Evolutionary conservation across 2,329 filamentous ascomycete genomes (phyloP).

Genomic region (Calonectria pseudoturangicola): DNA sequence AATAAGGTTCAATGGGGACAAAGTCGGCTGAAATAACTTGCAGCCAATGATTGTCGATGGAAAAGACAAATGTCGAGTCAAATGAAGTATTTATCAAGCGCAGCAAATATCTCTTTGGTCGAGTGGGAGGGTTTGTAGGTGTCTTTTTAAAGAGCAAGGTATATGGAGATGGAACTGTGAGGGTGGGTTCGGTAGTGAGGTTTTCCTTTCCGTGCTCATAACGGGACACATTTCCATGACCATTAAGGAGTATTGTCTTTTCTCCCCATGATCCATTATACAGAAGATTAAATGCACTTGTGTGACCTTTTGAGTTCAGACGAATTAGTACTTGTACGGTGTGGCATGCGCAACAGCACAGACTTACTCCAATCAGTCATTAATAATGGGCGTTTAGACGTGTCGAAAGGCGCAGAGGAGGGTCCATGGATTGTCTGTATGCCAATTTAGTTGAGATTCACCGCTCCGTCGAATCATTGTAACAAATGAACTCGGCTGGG

Average conservation of each 20-base stretch:
- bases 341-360: background rate
- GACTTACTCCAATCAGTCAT: constrained; percentile 50
- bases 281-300: constrained; percentile 41
- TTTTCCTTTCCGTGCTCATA: too few species aligned
- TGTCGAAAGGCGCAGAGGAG: constrained; percentile 45
- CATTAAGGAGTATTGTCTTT: constrained; percentile 48
- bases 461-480: too few species aligned
- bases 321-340: background rate
- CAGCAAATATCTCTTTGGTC: constrained; percentile 44
- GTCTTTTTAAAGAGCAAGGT: constrained; percentile 47
- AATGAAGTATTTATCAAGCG: constrained; percentile 50
- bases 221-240: constrained; percentile 36
- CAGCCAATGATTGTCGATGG: constrained; percentile 50
- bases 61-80: constrained; percentile 49
- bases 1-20: constrained; percentile 47
- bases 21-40: constrained; percentile 46
- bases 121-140: constrained; percentile 43
- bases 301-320: constrained; percentile 35
- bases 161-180: constrained; percentile 35
- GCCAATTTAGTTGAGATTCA: constrained; percentile 1
- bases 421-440: constrained; percentile 48
- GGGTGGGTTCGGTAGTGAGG: background rate
- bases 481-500: background rate
- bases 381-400: constrained; percentile 40
- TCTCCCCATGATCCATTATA: constrained; percentile 35